Base-by-base conservation (phyloP, 176 grass and related monocot species). In the Phyllostachys edulis region DNA sequence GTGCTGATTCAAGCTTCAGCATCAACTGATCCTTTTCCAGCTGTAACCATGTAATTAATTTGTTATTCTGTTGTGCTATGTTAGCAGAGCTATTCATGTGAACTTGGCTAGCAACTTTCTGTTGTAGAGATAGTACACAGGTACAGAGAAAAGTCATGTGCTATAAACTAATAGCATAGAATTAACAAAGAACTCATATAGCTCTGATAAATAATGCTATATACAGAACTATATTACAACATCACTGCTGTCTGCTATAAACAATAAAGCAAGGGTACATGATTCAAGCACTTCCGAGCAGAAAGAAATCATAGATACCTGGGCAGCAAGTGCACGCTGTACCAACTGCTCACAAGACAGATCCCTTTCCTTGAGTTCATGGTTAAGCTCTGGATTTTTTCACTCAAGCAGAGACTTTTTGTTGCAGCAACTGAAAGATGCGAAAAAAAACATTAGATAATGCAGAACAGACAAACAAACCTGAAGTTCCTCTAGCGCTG, bases 401-500 rank as follows among this genome's bases (percentile, higher is more conserved):
- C 84, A 49, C 70, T 99, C 96, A 56, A 99, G 91, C 1, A 99
- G 49, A 89, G 41, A 90, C 81, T 73, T 92, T 99, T 80, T 94
- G 86, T 63, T 89, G 93, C 73, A 99, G 78, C 76, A 99, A 59
- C 96, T 98, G 55, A 68, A 94, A 73, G 14, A 74, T 73, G 65
- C 49, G 67, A 1, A 78, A 76, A 68, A 84, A 4, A 69, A 1
- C 10, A 80, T 84, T 69, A 90, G 51, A 34, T 50, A 60, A 64
- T 56, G 13, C 17, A 90, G 51, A 44, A 11, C 49, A 61, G 21
- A 57, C 1, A 75, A 79, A 49, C 65, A 9, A 78, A 98, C 96
- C 91, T 99, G 93, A 87, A 96, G 79, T 85, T 99, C 96, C 90
- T 99, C 96, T 27, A 96, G 74, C 39, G 96, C 85, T 71, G 96